A percentile compares a stretch with the other conserved stretches of the same genome.
These are phyloP conservation scores for Erysimum cheiranthoides DNA, from an alignment of 345 rosid species.

Conservation along the genomic window DNA sequence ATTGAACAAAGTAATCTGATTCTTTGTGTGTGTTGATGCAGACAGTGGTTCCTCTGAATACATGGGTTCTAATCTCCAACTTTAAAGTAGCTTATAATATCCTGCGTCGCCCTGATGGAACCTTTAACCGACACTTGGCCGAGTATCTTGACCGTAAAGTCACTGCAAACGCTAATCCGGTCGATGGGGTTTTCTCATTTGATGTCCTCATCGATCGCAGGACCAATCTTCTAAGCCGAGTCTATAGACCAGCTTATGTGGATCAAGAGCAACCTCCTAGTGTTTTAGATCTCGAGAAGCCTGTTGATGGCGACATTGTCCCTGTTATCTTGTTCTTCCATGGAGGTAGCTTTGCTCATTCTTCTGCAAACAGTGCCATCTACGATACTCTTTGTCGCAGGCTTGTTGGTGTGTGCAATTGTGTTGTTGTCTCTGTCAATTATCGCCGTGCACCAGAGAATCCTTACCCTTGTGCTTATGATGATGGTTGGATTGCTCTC, in stretches of 20 bases:
- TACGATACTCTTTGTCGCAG: constrained; percentile 85
- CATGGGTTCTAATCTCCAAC: constrained; percentile 90
- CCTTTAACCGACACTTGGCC: constrained; percentile 89
- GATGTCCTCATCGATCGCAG: constrained; percentile 71
- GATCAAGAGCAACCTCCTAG: constrained; percentile 50
- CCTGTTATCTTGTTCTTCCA: constrained; percentile 88
- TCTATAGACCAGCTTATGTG: constrained; percentile 65
- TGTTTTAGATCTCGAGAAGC: constrained; percentile 70
- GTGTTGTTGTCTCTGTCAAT: constrained; percentile 87
- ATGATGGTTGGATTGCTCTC: constrained; percentile 88
- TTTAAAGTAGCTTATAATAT: constrained; percentile 87
- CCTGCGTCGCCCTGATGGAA: constrained; percentile 86
- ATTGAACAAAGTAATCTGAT: not conserved
- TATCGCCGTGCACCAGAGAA: constrained; percentile 90
- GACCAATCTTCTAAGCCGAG: constrained; percentile 62
- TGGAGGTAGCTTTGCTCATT: constrained; percentile 96
- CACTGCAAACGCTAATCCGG: constrained; percentile 69
- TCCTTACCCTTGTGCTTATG: constrained; percentile 83
- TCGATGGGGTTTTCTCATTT: constrained; percentile 82
- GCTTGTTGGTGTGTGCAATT: constrained; percentile 68
- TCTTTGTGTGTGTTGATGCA: constrained; percentile 35
- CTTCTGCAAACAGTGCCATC: constrained; percentile 81
- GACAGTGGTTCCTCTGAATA: constrained; percentile 90
- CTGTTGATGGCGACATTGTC: constrained; percentile 61
- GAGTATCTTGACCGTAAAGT: constrained; percentile 93